Conservation (phyloP, 2,329 filamentous ascomycete species). For the Helotiales sp. region DNA sequence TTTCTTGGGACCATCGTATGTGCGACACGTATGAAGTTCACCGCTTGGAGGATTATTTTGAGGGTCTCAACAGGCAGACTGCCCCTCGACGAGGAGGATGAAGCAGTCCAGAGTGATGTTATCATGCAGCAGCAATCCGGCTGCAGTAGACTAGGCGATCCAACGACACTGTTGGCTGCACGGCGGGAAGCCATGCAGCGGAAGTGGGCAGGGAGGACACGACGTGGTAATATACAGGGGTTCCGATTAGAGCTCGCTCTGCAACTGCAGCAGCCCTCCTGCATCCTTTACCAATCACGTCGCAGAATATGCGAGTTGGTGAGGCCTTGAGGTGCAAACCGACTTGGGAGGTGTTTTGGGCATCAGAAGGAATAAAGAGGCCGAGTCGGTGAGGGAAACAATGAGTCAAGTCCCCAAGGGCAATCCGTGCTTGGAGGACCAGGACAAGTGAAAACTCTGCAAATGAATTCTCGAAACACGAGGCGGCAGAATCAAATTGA, state of each 20-base stretch:
- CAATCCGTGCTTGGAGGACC: slow-evolving; percentile 1
- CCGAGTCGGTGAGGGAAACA: slow-evolving; percentile 10
- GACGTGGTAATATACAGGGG: slow-evolving; percentile 17
- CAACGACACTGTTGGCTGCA: slow-evolving; percentile 13
- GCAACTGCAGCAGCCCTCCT: not conserved
- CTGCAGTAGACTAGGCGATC: slow-evolving; percentile 8
- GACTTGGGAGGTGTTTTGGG: slow-evolving; percentile 10
- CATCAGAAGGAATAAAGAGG: slow-evolving; percentile 5
- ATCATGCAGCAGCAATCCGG: slow-evolving; percentile 12
- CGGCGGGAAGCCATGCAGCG: slow-evolving; percentile 11
- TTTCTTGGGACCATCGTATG: not conserved
- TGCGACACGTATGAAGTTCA: slow-evolving; percentile 24
- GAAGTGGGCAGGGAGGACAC: not conserved
- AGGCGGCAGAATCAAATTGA: slow-evolving; percentile 15
- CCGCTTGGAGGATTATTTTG: slow-evolving; percentile 7
- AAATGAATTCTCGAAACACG: slow-evolving; percentile 16
- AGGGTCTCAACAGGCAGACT: not conserved
- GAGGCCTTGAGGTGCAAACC: slow-evolving; percentile 13
- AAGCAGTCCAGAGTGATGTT: slow-evolving; percentile 1
- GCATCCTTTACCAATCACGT: slow-evolving; percentile 11
- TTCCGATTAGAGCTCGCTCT: not conserved
- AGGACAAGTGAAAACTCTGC: slow-evolving; percentile 28
- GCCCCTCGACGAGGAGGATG: not conserved
- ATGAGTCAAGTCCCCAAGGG: slow-evolving; percentile 5
- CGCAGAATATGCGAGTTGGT: slow-evolving; percentile 8